Evolutionary conservation across 2,329 filamentous ascomycete species (phyloP), one percentile per base, ranked within the genome.

Genomic region (Xylaria sp.): DNA sequence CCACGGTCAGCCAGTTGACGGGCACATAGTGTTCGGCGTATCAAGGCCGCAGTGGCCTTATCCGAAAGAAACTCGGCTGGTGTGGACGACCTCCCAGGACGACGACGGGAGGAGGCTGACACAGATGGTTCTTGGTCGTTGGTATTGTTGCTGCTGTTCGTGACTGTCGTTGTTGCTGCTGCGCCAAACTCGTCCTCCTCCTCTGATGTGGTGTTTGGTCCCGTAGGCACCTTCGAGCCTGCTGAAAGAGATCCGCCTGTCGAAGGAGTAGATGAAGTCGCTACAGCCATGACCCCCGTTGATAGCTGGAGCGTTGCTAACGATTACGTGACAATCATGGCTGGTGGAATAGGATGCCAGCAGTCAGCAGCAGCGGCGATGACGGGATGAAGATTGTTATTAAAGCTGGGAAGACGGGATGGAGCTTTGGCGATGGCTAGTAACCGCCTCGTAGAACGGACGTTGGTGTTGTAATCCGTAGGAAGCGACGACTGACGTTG

Each of bases 21-120:
- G n/a, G 89, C 83, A 73, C 91, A 96, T 52, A 97, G 84, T 44
- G 88, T 87, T 54, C 91, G 88, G 61, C 92, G 90, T 74, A 97
- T 90, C 65, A 97, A 83, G 63, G 87, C 82, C 30, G 85, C 77
- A 0, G 92, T 96, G n/a, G 89, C 87, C 70, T 85, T 88, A 71
- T 96, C 89, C 44, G 89, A 90, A 63, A 87, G 80, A 54, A 83
- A 80, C 73, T 83, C 83, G 59, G 73, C 63, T 34, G 75, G 65
- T 6, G 67, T 59, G 54, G 73, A 67, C 58, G 75, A 76, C 37
- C 75, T 76, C 37, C 55, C 60, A 60, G 60, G 52, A 61, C 64
- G 70, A 57, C 61, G 74, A 65, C 34, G 72, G 9, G 42, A 8
- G 37, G 57, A 47, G 30, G 42, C 18, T 7, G 54, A 55, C 16